Base-by-base conservation (phyloP, 2,329 filamentous ascomycete species). In the Talaromyces amestolkiae region DNA sequence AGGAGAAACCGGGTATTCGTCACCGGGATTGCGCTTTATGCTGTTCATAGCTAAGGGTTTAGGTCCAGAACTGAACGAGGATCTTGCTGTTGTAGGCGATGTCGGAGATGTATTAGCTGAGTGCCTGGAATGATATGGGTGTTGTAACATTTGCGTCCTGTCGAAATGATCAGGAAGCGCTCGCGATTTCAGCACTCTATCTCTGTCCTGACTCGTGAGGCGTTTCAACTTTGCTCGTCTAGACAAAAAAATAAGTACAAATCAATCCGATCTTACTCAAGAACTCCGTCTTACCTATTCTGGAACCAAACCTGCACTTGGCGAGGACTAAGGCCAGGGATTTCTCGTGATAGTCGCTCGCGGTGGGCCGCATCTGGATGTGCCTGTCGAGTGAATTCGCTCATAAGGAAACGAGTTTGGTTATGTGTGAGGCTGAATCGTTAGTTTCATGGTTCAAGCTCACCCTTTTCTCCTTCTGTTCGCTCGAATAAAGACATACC, bases 301-400 rank as follows among this genome's bases (percentile, higher is more conserved):
- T 98, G 93, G 79, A 98, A 98, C 94, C 93, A 98, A 59, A 98
- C 93, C 78, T 98, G 93, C 27, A 98, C 94, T 76, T 98, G 93
- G 67, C 93, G 87, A 43, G 93, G 92, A 72, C 91, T 97, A 58
- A 98, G 80, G 0, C 93, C 94, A 37, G 94, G 93, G 54, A 98
- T 97, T 76, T 97, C 92, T 68, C 90, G 84, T 3, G 93, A 94
- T 43, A 98, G 83, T 56, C 92, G 86, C 76, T 97, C 93, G 68
- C 93, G 86, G 77, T 97, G 93, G 56, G 91, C 91, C 47, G 93
- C 93, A 79, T 98, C 93, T 8, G 93, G 93, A 75, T 97, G 93
- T 27, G 93, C 92, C 75, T 98, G 93, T 72, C 95, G 93, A 65
- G 93, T 91, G 74, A 97, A 98, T 76, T 98, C 93, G 78, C 92